Base-by-base conservation (phyloP, 108 stramenopile species). In the Fragilaria radians region DNA sequence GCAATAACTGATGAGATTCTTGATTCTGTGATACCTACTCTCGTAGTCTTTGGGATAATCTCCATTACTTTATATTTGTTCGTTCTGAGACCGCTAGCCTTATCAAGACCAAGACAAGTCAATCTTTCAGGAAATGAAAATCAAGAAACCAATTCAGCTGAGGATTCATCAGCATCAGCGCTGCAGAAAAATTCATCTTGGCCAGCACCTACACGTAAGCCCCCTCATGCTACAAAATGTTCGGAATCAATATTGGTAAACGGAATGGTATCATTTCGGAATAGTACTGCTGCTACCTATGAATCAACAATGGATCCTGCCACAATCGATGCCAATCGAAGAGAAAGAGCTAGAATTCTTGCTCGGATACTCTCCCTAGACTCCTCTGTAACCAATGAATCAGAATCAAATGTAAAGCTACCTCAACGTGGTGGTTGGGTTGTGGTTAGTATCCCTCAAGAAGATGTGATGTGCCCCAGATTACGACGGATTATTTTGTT, bases 341-440 rank as follows among this genome's bases (percentile, higher is more conserved):
- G 52, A 50, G 65, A 67, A 33, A 27, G 66, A 3, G 66, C 66
- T 0, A 57, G 58, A 1, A 22, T 59, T n/a, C 26, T 67, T 17
- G 48, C 58, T 4, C 57, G 51, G 22, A 17, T 67, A 4, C 32
- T 65, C 26, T 19, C 47, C 2, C 47, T 48, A 23, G 47, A 1
- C 1, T 2, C 3, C 23, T 22, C 22, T 4, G 23, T 22, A 22
- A 4, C 22, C 23, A 48, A 1, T 1, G 19, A 2, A 22, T 1
- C 47, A 2, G 60, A 61, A 22, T 5, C 27, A 26, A 31, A 9
- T 31, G 29, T 31, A 14, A 4, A 21, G 3, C 59, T 53, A 22
- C 61, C 61, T 50, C n/a, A 25, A 31, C 65, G 60, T 32, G 67
- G 67, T 21, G 53, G 67, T 45, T 61, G 54, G 24, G 32, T 68